These are phyloP conservation scores for Fusarium goolgardi DNA, from an alignment of 2,329 filamentous ascomycete genomes.

Conservation along the genomic window DNA sequence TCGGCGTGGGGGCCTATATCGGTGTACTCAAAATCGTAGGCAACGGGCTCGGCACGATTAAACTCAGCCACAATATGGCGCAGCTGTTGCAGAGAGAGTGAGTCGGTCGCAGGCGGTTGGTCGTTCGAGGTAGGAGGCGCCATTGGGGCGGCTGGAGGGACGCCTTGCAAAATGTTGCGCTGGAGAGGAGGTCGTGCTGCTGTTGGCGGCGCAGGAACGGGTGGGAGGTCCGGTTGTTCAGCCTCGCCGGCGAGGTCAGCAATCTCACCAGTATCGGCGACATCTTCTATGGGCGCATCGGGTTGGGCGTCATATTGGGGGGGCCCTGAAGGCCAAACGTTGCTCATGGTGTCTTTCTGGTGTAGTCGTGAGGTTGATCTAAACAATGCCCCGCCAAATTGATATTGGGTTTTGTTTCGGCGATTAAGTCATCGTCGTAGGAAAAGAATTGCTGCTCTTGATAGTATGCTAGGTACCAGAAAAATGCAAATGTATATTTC, in stretches of 20 bases:
- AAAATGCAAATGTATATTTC: background rate
- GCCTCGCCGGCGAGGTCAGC: conserved; percentile 50
- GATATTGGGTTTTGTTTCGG: conserved; percentile 21
- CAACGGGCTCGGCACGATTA: conserved; percentile 73
- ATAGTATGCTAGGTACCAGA: conserved; percentile 1
- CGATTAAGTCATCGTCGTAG: conserved; percentile 34
- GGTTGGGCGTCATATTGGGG: conserved; percentile 49
- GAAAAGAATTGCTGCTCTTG: conserved; percentile 11
- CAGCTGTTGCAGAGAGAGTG: conserved; percentile 79
- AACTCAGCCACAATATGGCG: conserved; percentile 79
- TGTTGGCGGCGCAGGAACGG: conserved; percentile 47
- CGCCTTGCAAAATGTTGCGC: conserved; percentile 47
- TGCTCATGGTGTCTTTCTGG: conserved; percentile 56
- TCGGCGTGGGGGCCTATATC: conserved; percentile 81
- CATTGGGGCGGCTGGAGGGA: conserved; percentile 45
- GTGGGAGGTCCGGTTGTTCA: conserved; percentile 53
- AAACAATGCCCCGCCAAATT: conserved; percentile 44
- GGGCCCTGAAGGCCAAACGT: conserved; percentile 56
- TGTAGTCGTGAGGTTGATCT: conserved; percentile 35
- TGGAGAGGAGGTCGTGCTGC: conserved; percentile 43
- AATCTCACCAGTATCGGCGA: conserved; percentile 57
- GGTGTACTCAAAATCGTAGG: conserved; percentile 87
- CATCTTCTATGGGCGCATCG: conserved; percentile 51
- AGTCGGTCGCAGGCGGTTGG: conserved; percentile 67
- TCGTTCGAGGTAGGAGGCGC: conserved; percentile 46